A percentile compares a stretch with the other conserved stretches of the same genome.
Evolutionary conservation across 2,329 filamentous ascomycete species (phyloP).

Genomic region (Paracorniculantispora psalliotae): DNA sequence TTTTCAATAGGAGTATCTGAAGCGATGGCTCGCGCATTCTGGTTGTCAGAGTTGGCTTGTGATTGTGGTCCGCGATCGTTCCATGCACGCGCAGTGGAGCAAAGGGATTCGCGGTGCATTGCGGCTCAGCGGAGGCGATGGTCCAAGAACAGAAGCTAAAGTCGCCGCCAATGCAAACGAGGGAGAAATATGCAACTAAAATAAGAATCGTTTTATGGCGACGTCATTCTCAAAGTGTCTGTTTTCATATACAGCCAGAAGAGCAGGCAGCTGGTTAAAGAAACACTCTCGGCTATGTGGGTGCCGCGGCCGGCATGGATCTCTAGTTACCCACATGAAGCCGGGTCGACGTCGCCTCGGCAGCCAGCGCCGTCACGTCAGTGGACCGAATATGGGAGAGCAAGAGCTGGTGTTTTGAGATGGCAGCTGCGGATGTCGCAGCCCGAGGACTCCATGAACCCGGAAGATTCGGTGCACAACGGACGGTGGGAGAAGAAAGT

Average conservation of each 20-base stretch:
- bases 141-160: neutral
- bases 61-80: neutral
- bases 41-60: neutral
- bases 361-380: too few species aligned
- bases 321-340: conserved; percentile 1
- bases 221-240: too few species aligned
- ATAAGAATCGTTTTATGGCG: neutral
- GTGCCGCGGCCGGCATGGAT: neutral
- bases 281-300: neutral
- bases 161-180: neutral
- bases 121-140: neutral
- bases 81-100: neutral
- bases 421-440: neutral
- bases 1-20: neutral
- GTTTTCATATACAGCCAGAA: too few species aligned
- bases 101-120: neutral
- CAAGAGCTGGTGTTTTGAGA: too few species aligned
- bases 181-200: neutral
- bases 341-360: neutral
- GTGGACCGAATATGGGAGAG: too few species aligned
- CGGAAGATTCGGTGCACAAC: neutral
- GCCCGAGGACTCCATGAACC: neutral
- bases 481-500: neutral
- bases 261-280: neutral
- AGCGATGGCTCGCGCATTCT: neutral